phyloP scores from a whole-genome alignment of 1,139 yeast genomes.

The Fermentozyma sake region DNA sequence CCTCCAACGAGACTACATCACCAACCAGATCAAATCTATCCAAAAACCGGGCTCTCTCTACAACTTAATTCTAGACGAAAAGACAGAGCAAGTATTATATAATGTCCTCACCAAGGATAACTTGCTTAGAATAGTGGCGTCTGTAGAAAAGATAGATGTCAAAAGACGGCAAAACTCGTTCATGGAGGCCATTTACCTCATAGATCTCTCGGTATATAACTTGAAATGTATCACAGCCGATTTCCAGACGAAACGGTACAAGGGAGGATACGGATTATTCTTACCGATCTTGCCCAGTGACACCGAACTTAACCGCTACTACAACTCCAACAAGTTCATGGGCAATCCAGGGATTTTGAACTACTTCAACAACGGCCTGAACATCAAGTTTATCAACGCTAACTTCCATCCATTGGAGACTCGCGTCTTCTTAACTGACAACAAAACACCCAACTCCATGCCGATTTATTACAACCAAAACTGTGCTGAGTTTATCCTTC shows the following conservation, averaged over 20 bases:
- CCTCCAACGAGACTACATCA: slow-evolving; percentile 33
- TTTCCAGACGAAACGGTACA: slow-evolving; percentile 34
- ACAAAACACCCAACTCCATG: slow-evolving; percentile 49
- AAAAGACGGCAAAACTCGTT: slow-evolving; percentile 33
- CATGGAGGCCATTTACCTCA: slow-evolving; percentile 40
- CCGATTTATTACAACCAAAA: slow-evolving; percentile 69
- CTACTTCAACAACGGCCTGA: slow-evolving; percentile 29
- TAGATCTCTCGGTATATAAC: slow-evolving; percentile 34
- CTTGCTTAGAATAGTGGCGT: slow-evolving; percentile 37
- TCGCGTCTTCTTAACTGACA: slow-evolving; percentile 36
- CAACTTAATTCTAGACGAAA: slow-evolving; percentile 35
- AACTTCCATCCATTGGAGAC: slow-evolving; percentile 33
- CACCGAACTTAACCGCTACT: slow-evolving; percentile 20
- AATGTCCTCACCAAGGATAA: slow-evolving; percentile 35
- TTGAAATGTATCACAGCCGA: slow-evolving; percentile 42
- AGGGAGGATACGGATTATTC: slow-evolving; percentile 36
- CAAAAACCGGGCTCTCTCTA: slow-evolving; percentile 33
- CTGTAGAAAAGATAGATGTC: slow-evolving; percentile 37
- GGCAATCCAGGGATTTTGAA: slow-evolving; percentile 26
- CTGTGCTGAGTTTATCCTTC: slow-evolving; percentile 58
- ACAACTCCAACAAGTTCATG: slow-evolving; percentile 24
- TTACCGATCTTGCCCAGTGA: slow-evolving; percentile 26
- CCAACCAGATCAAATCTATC: slow-evolving; percentile 30
- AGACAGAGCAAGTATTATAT: slow-evolving; percentile 31
- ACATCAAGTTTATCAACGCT: slow-evolving; percentile 24